Evolutionary conservation across 306 rosid genomes (phyloP).

Genomic region (Gynostemma pentaphyllum): DNA sequence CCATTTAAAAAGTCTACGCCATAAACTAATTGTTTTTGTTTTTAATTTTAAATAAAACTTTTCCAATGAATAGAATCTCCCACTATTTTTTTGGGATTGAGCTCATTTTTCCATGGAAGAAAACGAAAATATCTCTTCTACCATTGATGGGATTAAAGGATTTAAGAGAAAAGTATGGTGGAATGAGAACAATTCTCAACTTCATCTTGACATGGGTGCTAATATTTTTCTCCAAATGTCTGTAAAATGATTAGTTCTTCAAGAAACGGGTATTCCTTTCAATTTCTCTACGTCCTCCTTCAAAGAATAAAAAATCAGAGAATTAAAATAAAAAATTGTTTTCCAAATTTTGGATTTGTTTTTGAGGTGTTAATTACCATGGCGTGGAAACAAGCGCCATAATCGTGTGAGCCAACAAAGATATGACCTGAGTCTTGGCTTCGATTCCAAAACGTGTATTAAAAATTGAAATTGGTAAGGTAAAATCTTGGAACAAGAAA

Average conservation of each 20-base stretch:
- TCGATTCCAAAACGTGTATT: constrained; percentile 65
- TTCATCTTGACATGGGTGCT: constrained; percentile 83
- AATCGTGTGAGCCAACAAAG: constrained; percentile 88
- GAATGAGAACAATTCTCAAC: constrained; percentile 73
- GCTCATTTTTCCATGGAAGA: constrained; percentile 90
- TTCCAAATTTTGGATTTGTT: not conserved
- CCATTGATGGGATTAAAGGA: constrained; percentile 23
- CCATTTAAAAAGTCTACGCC: constrained; percentile 22
- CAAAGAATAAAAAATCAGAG: not conserved
- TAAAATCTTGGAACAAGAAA: too few species aligned
- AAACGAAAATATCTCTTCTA: constrained; percentile 64
- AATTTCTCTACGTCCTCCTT: constrained; percentile 70
- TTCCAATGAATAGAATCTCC: constrained; percentile 73
- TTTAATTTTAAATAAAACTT: too few species aligned
- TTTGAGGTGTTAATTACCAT: too few species aligned
- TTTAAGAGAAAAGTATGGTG: constrained; percentile 68
- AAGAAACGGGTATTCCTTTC: constrained; percentile 65
- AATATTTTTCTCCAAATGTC: constrained; percentile 59
- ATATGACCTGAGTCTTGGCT: constrained; percentile 67
- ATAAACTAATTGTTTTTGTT: too few species aligned
- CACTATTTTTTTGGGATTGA: constrained; percentile 89
- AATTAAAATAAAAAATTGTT: not conserved
- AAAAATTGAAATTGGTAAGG: too few species aligned
- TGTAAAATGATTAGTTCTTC: constrained; percentile 67
- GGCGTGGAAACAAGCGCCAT: constrained; percentile 83